These are phyloP conservation scores for Rhodotorula babjevae DNA, from an alignment of 768 basidiomycete genomes.

Conservation along the genomic window DNA sequence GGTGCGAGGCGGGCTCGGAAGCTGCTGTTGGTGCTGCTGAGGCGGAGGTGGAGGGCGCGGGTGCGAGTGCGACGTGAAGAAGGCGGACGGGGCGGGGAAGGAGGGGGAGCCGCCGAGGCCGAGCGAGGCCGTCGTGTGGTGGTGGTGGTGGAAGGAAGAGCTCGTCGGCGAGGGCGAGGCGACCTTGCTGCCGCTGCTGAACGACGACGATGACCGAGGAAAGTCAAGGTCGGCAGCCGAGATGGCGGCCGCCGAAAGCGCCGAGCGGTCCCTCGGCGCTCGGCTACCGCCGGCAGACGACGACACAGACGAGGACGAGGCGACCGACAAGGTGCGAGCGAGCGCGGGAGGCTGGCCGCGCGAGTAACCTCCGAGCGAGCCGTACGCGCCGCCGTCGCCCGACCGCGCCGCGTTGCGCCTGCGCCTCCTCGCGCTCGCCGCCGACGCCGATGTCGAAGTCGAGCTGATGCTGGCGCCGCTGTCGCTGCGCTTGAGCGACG, in stretches of 20 bases:
- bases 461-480: not conserved
- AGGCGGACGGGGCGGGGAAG: constrained; percentile 1
- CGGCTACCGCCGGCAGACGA: not conserved
- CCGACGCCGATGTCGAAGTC: not conserved
- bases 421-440: not conserved
- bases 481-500: not conserved
- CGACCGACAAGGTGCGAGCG: not conserved
- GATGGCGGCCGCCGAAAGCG: not conserved
- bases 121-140: not conserved
- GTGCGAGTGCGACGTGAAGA: not conserved
- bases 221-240: constrained; percentile 7
- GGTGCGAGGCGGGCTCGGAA: constrained; percentile 25
- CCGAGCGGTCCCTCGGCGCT: not conserved
- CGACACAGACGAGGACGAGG: not conserved
- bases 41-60: no score
- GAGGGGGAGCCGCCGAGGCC: not conserved
- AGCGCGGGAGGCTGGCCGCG: not conserved
- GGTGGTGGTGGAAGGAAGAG: not conserved
- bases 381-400: no score
- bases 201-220: not conserved
- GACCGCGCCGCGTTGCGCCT: not conserved
- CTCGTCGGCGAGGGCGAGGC: not conserved
- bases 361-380: not conserved
- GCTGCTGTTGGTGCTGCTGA: constrained; percentile 1
- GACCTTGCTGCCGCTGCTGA: not conserved